Percentiles rank a stretch among this genome's conserved stretches.
phyloP scores from a whole-genome alignment of 176 grass and related monocot genomes.

The Oryza coarctata region DNA sequence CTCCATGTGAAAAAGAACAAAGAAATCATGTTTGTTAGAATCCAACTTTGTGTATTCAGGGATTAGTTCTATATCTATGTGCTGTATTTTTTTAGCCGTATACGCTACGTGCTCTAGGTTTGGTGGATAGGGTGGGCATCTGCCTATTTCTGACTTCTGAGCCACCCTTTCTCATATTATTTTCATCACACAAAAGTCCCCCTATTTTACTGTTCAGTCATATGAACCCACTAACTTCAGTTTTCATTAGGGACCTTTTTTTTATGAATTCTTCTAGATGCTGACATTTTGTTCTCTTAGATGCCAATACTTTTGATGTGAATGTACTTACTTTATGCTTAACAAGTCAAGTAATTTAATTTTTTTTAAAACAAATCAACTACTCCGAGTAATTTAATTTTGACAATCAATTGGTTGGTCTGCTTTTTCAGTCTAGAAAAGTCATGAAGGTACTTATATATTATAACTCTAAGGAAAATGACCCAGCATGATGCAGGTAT shows the following conservation, averaged over 20 bases:
- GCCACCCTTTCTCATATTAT: neutral
- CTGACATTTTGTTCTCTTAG: neutral
- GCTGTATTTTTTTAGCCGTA: neutral
- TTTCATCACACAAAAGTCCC: neutral
- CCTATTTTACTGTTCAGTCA: neutral
- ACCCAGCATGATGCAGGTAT: neutral
- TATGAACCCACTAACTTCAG: neutral
- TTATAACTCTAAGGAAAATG: neutral
- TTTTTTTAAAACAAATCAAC: too few species aligned
- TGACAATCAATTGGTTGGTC: too few species aligned
- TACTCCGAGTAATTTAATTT: too few species aligned
- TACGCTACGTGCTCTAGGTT: neutral
- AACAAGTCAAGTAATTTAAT: neutral
- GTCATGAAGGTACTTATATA: too few species aligned
- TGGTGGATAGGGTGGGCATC: neutral
- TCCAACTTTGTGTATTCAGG: neutral
- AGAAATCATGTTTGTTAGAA: neutral
- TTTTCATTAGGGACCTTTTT: neutral
- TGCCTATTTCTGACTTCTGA: neutral
- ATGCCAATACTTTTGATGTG: neutral
- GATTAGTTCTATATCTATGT: neutral
- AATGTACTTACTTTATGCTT: neutral
- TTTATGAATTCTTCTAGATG: constrained; percentile 18
- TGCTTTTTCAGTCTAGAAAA: too few species aligned
- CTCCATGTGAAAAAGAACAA: too few species aligned